Conservation (phyloP, 768 basidiomycete genomes). For the Pluteus cervinus region DNA sequence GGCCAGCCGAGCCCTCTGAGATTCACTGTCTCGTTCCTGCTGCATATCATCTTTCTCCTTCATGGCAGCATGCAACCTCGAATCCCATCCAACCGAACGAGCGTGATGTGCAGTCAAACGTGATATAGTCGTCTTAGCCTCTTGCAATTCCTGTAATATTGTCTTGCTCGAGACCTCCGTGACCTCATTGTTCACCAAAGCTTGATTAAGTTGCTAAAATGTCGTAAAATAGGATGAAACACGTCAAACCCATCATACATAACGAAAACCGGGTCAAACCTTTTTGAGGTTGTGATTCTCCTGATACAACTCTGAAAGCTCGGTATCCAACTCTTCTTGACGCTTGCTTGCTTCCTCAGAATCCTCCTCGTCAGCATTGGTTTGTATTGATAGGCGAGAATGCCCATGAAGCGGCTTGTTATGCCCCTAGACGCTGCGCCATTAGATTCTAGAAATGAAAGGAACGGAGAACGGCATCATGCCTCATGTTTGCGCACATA, state of each 20-base stretch:
- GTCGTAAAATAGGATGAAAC: neutral
- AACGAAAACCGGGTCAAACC: constrained; percentile 23
- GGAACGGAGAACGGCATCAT: neutral
- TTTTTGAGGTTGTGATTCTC: constrained; percentile 63
- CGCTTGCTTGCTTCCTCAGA: constrained; percentile 14
- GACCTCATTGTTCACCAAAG: constrained; percentile 76
- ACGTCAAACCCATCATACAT: neutral
- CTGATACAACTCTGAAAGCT: constrained; percentile 31
- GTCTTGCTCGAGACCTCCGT: constrained; percentile 75
- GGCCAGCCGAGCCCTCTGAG: constrained; percentile 58
- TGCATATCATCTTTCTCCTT: constrained; percentile 80
- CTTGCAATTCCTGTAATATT: constrained; percentile 68
- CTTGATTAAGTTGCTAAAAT: constrained; percentile 66
- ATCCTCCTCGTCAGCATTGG: constrained; percentile 12
- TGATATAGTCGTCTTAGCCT: constrained; percentile 59
- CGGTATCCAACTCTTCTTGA: constrained; percentile 25
- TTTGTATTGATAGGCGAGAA: constrained; percentile 1
- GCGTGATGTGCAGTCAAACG: constrained; percentile 66
- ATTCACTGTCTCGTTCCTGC: constrained; percentile 73
- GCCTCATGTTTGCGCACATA: constrained; percentile 71
- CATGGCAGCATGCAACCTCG: constrained; percentile 52
- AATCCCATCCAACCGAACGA: constrained; percentile 66
- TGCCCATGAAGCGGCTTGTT: too few species aligned
- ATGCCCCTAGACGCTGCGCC: neutral
- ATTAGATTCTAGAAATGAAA: constrained; percentile 5